These are phyloP conservation scores for Penicillium angulare DNA, from an alignment of 495 filamentous ascomycete genomes.

Conservation along the genomic window DNA sequence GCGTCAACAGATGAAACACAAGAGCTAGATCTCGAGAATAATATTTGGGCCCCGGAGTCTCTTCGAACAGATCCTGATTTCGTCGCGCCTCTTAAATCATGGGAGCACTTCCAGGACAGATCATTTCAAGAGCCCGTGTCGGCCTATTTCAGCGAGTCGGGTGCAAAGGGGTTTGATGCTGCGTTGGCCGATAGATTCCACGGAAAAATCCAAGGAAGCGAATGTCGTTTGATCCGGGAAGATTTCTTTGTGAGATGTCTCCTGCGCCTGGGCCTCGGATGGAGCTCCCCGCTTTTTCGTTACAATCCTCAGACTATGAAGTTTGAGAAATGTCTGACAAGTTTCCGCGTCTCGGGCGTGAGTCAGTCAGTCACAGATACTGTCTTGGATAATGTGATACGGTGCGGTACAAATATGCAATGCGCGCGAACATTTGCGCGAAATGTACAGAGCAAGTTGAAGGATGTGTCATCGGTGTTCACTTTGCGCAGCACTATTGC, in stretches of 20 bases:
- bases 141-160: slow-evolving; percentile 75
- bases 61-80: slow-evolving; percentile 8
- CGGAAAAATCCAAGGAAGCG: slow-evolving; percentile 1
- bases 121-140: slow-evolving; percentile 44
- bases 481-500: slow-evolving; percentile 35
- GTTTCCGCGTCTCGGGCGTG: slow-evolving; percentile 67
- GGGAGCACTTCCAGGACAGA: slow-evolving; percentile 64
- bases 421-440: slow-evolving; percentile 59
- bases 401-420: slow-evolving; percentile 66
- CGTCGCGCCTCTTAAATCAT: slow-evolving; percentile 56
- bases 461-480: slow-evolving; percentile 32
- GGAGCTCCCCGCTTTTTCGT: slow-evolving; percentile 74
- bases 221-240: slow-evolving; percentile 28
- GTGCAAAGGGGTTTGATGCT: slow-evolving; percentile 70
- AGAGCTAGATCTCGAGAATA: slow-evolving; percentile 31
- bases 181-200: slow-evolving; percentile 41
- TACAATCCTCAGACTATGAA: slow-evolving; percentile 56
- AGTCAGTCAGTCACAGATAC: slow-evolving; percentile 56
- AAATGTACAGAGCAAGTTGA: slow-evolving; percentile 27
- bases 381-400: slow-evolving; percentile 57
- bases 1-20: slow-evolving; percentile 1
- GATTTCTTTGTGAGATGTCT: slow-evolving; percentile 60
- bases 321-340: slow-evolving; percentile 56
- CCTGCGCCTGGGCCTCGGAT: slow-evolving; percentile 71
- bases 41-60: slow-evolving; percentile 54